These are phyloP conservation scores for Pneumocystis sp. DNA, from an alignment of 1,139 yeast species.

Conservation along the genomic window DNA sequence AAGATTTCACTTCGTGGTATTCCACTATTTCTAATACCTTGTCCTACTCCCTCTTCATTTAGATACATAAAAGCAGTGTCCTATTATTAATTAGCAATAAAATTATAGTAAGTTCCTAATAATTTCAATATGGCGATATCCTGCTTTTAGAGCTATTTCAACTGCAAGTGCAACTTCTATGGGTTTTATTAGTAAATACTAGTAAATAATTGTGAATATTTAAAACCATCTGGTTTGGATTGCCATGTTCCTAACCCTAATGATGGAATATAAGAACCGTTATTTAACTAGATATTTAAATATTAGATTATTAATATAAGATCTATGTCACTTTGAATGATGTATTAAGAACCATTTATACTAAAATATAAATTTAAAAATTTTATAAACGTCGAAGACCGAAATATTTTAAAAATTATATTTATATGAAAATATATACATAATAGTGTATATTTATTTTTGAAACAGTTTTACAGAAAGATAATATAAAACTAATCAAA, in stretches of 20 bases:
- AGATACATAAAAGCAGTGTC: slow-evolving; percentile 13
- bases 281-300: slow-evolving; percentile 29
- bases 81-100: not conserved
- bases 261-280: slow-evolving; percentile 51
- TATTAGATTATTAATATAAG: not conserved
- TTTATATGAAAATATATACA: not conserved
- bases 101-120: not conserved
- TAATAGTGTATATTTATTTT: not conserved
- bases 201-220: not conserved
- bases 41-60: slow-evolving; percentile 38
- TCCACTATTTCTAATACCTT: slow-evolving; percentile 40
- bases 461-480: not conserved
- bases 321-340: not conserved
- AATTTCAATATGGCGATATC: slow-evolving; percentile 49
- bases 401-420: not conserved
- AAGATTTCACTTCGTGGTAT: slow-evolving; percentile 57
- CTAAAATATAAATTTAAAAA: not conserved
- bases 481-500: not conserved
- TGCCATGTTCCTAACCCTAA: slow-evolving; percentile 75
- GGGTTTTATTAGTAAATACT: not conserved
- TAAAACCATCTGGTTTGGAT: slow-evolving; percentile 31
- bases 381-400: not conserved
- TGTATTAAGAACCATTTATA: not conserved
- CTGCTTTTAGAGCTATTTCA: slow-evolving; percentile 45
- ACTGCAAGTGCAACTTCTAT: slow-evolving; percentile 45